These are phyloP conservation scores for Suhomyces kunorum DNA, from an alignment of 1,139 yeast genomes.

Conservation along the genomic window DNA sequence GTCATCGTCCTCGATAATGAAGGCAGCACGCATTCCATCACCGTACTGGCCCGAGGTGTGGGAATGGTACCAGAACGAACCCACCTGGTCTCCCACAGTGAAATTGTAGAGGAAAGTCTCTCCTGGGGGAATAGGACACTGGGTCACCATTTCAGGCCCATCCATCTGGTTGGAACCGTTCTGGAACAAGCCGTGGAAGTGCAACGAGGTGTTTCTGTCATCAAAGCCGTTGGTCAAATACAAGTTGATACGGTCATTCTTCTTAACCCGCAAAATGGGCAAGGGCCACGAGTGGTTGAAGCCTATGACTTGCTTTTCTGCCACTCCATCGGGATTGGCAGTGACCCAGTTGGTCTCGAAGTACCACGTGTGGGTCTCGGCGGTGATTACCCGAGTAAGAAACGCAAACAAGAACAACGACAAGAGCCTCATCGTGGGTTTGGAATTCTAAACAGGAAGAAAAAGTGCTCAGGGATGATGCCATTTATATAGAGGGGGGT, in stretches of 20 bases:
- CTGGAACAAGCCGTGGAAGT: conserved; percentile 92
- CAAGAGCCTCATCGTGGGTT: conserved; percentile 20
- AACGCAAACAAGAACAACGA: conserved; percentile 21
- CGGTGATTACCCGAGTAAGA: conserved; percentile 28
- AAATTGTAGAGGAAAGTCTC: conserved; percentile 72
- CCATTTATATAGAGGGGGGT: conserved; percentile 11
- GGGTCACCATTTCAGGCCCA: conserved; percentile 85
- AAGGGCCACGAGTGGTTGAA: conserved; percentile 86
- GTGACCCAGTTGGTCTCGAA: conserved; percentile 73
- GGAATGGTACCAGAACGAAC: conserved; percentile 95
- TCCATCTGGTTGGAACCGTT: conserved; percentile 73
- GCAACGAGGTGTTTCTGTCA: conserved; percentile 71
- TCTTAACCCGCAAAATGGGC: conserved; percentile 70
- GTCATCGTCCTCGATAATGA: conserved; percentile 65
- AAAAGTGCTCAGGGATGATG: conserved; percentile 13
- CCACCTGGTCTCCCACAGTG: conserved; percentile 77
- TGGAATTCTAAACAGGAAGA: conserved; percentile 10
- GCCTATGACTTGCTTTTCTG: conserved; percentile 68
- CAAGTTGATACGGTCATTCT: conserved; percentile 75
- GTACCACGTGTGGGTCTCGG: conserved; percentile 64
- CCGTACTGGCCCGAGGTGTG: conserved; percentile 85
- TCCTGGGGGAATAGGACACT: conserved; percentile 85
- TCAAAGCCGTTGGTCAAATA: conserved; percentile 69
- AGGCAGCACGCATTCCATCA: conserved; percentile 85
- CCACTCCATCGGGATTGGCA: conserved; percentile 76